Evolutionary conservation across 352 stramenopile species (phyloP), one percentile per base, ranked within the genome.

Genomic region (Phytophthora pluvialis): DNA sequence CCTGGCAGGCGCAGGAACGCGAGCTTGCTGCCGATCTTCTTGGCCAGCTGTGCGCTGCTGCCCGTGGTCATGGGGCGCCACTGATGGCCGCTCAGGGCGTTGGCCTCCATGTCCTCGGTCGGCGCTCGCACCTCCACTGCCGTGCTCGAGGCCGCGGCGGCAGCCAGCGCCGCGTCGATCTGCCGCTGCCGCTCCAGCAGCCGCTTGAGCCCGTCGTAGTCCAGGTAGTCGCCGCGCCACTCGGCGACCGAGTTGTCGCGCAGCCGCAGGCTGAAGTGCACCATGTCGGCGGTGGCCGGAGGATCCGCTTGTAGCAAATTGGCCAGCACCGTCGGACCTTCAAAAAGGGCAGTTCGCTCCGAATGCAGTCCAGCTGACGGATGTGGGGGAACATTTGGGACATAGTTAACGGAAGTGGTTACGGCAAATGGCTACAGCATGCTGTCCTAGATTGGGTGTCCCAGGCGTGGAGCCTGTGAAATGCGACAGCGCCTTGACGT

Each of bases 151-250:
- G 55, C 61, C 26, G 49, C 67, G 25, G 61, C 35, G n/a, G 50
- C 50, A 9, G 46, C 33, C n/a, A 76, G 63, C 48, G 79, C 62
- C 6, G 62, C 61, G 32, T 89, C 70, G 16, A 81, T 51, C 57
- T 86, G 64, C 29, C 72, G 67, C 64, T 90, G 77, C 29, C 73
- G 75, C 65, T 91, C 88, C 35, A 97, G 80, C 52, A 91, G 60
- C 35, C 73, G 83, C 75, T 98, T 98, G 11, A 98, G 76, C 9
- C 73, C 74, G 45, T 91, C 83, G 71, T 97, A 98, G 78, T 97
- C 90, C 13, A 97, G 28, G 70, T 98, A 97, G 39, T 96, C 80
- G 48, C 87, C 63, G 31, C 79, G 72, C 92, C 92, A 98, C 74
- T 97, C 89, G 10, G 83, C 78, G 61, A 92, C 93, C 28, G 74